Conservation (phyloP, 192 early-diverging fungal genomes). For the Globomyces pollinis-pini region DNA sequence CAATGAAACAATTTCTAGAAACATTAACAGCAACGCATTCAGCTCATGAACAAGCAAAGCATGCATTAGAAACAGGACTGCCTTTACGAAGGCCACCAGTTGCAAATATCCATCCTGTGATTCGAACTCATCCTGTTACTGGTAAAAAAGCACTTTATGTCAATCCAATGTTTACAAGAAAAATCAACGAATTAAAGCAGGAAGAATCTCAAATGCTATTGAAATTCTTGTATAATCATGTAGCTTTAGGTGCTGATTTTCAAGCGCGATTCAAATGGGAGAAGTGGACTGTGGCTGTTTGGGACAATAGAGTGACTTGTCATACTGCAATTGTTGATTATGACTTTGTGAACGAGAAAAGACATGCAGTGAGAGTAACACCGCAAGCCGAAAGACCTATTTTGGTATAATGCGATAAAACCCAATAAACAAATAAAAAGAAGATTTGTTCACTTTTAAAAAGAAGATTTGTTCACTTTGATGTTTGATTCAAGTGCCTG, state of each 20-base stretch:
- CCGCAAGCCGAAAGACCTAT: slow-evolving; percentile 6
- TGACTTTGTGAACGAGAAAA: background rate
- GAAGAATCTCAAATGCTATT: slow-evolving; percentile 50
- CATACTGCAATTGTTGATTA: slow-evolving; percentile 31
- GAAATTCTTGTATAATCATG: slow-evolving; percentile 48
- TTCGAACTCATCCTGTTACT: slow-evolving; percentile 65
- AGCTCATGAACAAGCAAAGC: slow-evolving; percentile 23
- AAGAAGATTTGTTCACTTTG: no score
- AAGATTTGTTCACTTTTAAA: no score
- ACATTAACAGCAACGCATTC: slow-evolving; percentile 49
- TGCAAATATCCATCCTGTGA: slow-evolving; percentile 23
- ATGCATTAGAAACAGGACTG: slow-evolving; percentile 12
- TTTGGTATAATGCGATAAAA: no score
- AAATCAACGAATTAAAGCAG: slow-evolving; percentile 41
- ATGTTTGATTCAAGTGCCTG: no score
- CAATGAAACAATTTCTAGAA: slow-evolving; percentile 49
- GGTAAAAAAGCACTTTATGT: slow-evolving; percentile 61
- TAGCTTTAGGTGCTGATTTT: slow-evolving; percentile 42
- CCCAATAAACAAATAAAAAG: no score
- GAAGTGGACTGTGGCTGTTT: slow-evolving; percentile 56
- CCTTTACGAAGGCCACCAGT: slow-evolving; percentile 11
- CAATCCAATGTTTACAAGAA: slow-evolving; percentile 54
- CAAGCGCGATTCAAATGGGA: slow-evolving; percentile 51
- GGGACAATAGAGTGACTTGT: slow-evolving; percentile 55
- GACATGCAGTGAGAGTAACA: background rate